Evolutionary conservation across 192 early-diverging fungal species (phyloP), one percentile per base, ranked within the genome.

Genomic region (Spinellus fusiger): DNA sequence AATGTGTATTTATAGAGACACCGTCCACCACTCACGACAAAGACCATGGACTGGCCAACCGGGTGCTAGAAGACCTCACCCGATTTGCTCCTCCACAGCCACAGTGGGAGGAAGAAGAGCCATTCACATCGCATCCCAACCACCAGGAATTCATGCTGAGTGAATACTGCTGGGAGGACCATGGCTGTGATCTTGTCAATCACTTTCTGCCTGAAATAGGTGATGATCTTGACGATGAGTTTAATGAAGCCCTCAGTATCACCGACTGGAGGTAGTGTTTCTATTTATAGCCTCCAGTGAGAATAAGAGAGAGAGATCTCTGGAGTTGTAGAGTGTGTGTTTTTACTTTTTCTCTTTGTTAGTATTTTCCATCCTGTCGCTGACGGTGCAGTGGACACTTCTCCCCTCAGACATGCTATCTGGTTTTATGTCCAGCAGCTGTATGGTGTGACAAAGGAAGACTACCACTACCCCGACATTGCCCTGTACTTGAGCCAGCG

Each of bases 111-210:
- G n/a, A n/a, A n/a, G n/a, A n/a, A n/a, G n/a, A n/a, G n/a, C n/a
- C n/a, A n/a, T n/a, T n/a, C n/a, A n/a, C n/a, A n/a, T n/a, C n/a
- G n/a, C 62, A 70, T 13, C 64, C 48, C 22, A 62, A 66, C n/a
- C 69, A 74, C 38, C 53, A 44, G 0, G 75, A 76, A 46, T 79
- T 78, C 34, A 72, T 68, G 32, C 63, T 84, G 22, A 59, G 70
- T 20, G 80, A 84, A 34, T 84, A 80, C 62, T 69, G 76, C 4
- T 84, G 82, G 82, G 80, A 81, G 65, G 77, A 81, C 15, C 78
- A 84, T 44, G 82, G 80, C 3, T 76, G 69, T 3, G 69, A 70
- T 3, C 56, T 80, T 12, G 67, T 78, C 12, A 76, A 73, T 5
- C 70, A 78, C 33, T 81, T 61, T 48, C 61, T 84, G 10, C 77